These are phyloP conservation scores for Dimargaris xerosporica DNA, from an alignment of 192 early-diverging fungal species.

Conservation along the genomic window DNA sequence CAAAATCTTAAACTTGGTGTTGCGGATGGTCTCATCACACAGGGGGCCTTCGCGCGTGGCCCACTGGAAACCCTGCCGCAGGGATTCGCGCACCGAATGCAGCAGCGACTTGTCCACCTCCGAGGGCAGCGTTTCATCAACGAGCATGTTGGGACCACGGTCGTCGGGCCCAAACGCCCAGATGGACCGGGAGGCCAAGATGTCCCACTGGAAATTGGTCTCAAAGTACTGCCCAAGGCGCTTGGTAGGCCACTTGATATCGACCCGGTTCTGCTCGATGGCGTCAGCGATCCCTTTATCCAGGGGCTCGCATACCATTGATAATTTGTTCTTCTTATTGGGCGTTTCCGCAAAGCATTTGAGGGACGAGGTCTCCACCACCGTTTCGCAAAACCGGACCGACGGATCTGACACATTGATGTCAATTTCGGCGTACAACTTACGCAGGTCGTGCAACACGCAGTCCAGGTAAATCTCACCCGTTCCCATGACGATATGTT, in stretches of 20 bases:
- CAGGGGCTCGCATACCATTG: slow-evolving; percentile 88
- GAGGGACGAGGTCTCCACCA: slow-evolving; percentile 80
- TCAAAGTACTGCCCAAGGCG: slow-evolving; percentile 69
- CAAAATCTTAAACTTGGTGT: slow-evolving; percentile 88
- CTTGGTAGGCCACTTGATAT: slow-evolving; percentile 51
- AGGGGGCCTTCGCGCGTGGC: slow-evolving; percentile 89
- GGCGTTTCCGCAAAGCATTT: slow-evolving; percentile 96
- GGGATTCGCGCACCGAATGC: slow-evolving; percentile 59
- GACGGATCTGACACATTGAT: slow-evolving; percentile 97
- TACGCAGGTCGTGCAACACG: slow-evolving; percentile 86
- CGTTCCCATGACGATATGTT: slow-evolving; percentile 86
- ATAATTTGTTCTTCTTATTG: slow-evolving; percentile 97
- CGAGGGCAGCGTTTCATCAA: slow-evolving; percentile 89
- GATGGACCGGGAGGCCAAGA: slow-evolving; percentile 78
- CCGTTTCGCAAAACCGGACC: slow-evolving; percentile 89
- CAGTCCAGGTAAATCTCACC: slow-evolving; percentile 96
- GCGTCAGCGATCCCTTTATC: slow-evolving; percentile 85
- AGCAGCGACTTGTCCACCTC: slow-evolving; percentile 82
- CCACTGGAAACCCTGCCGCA: slow-evolving; percentile 98
- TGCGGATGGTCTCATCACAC: slow-evolving; percentile 93
- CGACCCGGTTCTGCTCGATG: slow-evolving; percentile 67
- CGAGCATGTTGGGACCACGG: slow-evolving; percentile 78
- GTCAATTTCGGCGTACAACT: slow-evolving; percentile 90
- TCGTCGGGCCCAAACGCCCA: slow-evolving; percentile 98
- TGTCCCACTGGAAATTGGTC: slow-evolving; percentile 84